Percentiles rank a stretch among this genome's conserved stretches.
Conservation (phyloP, 2,329 filamentous ascomycete species). For the Dactylellina sp. region DNA sequence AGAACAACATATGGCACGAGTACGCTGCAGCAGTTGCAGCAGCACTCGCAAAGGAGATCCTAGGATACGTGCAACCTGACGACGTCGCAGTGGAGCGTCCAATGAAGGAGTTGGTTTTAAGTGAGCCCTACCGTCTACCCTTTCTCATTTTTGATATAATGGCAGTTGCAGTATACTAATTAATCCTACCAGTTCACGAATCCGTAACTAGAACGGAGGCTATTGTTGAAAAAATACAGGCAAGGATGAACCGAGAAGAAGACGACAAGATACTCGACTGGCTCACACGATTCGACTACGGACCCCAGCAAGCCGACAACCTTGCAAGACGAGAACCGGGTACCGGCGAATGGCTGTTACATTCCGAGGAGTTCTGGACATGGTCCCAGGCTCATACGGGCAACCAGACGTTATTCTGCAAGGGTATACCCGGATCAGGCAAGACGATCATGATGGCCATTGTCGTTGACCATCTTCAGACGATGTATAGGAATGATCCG, state of each 20-base stretch:
- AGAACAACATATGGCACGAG: slow-evolving; percentile 10
- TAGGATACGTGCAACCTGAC: neutral
- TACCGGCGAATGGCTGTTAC: slow-evolving; percentile 67
- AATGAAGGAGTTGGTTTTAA: slow-evolving; percentile 4
- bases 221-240: neutral
- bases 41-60: slow-evolving; percentile 11
- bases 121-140: too few relatives aligned
- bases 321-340: slow-evolving; percentile 62
- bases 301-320: slow-evolving; percentile 64
- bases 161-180: neutral
- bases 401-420: slow-evolving; percentile 21
- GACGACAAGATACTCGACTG: slow-evolving; percentile 62
- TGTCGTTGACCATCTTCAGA: neutral
- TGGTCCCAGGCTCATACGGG: slow-evolving; percentile 61
- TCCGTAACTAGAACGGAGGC: neutral
- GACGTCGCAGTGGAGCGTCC: neutral
- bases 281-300: slow-evolving; percentile 64
- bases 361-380: slow-evolving; percentile 62
- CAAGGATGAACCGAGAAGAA: slow-evolving; percentile 55
- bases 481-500: neutral
- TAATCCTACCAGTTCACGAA: neutral
- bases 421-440: slow-evolving; percentile 21
- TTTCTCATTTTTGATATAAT: neutral
- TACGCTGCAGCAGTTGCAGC: slow-evolving; percentile 1
- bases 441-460: slow-evolving; percentile 20